Base-by-base conservation (phyloP, 805 yeast species). In the Kodamaea jinghongensis region DNA sequence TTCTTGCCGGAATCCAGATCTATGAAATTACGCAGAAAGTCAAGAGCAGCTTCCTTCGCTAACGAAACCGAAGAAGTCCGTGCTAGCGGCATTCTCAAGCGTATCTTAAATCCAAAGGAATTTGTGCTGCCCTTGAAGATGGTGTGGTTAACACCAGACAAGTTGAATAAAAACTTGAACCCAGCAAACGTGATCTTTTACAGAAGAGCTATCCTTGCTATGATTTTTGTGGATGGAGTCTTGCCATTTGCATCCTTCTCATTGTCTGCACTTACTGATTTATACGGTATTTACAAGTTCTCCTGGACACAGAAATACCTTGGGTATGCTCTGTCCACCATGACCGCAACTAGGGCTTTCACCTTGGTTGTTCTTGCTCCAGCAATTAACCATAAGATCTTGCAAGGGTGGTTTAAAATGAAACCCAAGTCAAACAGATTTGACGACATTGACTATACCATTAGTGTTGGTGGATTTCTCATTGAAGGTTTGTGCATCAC, bases 1-100 rank as follows among this genome's bases (percentile, higher is more conserved):
- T 48, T 65, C 34, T 52, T 76, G 2, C 79, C 80, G 2, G 95
- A 85, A 54, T 79, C 89, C 4, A 69, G 91, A 47, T 76, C 85
- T 11, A 50, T 56, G 23, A 67, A 70, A 36, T 75, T 84, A 2
- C 67, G 80, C 49, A 54, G 56, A 28, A 75, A 74, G 52, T 75
- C 87, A 0, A 71, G 83, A 42, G 55, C 70, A 1, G 48, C 50
- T 47, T 62, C 69, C 7, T 37, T 37, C 27, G 23, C 23, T 6
- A 8, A 8, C 8, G 8, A 8, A 5, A 6, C 23, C 23, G 8
- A 20, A 20, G 23, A 20, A 8, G 5, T 8, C 8, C 8, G 7
- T 8, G 8, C 7, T 6, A 20, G 5, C 5, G 8, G 23, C 23
- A 20, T 20, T 5, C 5, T 20, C 5, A 20, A 20, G 8, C 5